A percentile compares a stretch with the other conserved stretches of the same genome.
Evolutionary conservation across 2,329 filamentous ascomycete genomes (phyloP).

Genomic region (Fusarium sp.): DNA sequence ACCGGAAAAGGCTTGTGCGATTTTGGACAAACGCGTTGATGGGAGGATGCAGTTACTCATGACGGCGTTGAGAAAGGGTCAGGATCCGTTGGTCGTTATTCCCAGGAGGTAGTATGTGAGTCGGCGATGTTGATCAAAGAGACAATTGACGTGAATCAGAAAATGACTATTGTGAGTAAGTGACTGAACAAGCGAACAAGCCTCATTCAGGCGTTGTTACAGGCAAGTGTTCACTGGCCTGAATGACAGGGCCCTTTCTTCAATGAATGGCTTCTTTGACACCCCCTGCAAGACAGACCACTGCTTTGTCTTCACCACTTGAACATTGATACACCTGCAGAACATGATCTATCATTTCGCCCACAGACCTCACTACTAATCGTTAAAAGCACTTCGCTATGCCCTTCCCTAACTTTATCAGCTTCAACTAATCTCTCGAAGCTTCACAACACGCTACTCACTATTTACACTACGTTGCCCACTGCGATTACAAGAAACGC

Average conservation of each 20-base stretch:
- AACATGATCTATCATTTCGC: neutral
- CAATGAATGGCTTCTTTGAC: conserved; percentile 1
- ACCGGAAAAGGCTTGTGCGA: conserved; percentile 11
- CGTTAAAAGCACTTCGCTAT: neutral
- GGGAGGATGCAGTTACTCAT: conserved; percentile 38
- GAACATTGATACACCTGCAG: neutral
- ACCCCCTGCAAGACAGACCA: neutral
- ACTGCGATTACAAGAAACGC: neutral
- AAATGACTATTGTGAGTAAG: neutral
- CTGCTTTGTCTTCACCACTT: neutral
- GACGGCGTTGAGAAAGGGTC: conserved; percentile 20
- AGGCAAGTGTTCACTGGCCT: neutral
- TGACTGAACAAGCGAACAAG: neutral
- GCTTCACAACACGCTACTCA: neutral
- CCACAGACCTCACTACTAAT: neutral
- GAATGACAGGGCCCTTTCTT: neutral
- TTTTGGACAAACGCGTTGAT: conserved; percentile 33
- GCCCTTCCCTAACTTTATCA: neutral
- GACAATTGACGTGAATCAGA: neutral
- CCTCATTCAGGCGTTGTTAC: neutral
- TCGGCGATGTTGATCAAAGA: neutral
- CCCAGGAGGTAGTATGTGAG: neutral
- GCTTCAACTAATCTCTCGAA: neutral
- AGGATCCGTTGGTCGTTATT: conserved; percentile 37
- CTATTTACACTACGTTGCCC: neutral